Conservation (phyloP, 2,329 filamentous ascomycete species). For the Erysiphe pulchra region DNA sequence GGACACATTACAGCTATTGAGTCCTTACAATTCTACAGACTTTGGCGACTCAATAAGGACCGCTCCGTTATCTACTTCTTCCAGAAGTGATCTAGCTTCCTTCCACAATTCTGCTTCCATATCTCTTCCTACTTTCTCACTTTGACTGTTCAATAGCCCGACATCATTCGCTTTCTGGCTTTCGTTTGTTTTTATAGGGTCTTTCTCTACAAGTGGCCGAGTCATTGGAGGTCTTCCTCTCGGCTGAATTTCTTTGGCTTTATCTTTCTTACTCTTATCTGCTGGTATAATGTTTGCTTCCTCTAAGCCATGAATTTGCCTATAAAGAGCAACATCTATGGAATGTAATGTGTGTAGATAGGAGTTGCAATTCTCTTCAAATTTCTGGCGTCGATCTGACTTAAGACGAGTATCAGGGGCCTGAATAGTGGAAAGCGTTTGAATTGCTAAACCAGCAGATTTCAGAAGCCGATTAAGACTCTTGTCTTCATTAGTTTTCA, state of each 20-base stretch:
- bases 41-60: too few relatives aligned
- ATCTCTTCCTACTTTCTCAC: conserved; percentile 54
- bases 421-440: conserved; percentile 30
- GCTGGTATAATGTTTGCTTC: conserved; percentile 48
- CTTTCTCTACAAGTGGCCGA: conserved; percentile 1
- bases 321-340: conserved; percentile 47
- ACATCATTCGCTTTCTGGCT: conserved; percentile 41
- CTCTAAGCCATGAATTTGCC: conserved; percentile 56
- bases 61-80: conserved; percentile 9
- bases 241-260: background rate
- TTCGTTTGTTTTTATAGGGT: conserved; percentile 13
- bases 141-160: conserved; percentile 71
- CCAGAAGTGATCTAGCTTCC: conserved; percentile 29
- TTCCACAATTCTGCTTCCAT: conserved; percentile 66
- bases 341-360: conserved; percentile 52
- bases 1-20: too few relatives aligned
- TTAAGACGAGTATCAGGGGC: conserved; percentile 1
- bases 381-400: conserved; percentile 16
- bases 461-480: conserved; percentile 23
- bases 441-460: conserved; percentile 34
- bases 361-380: conserved; percentile 32
- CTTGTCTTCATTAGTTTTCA: conserved; percentile 3
- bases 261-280: conserved; percentile 9
- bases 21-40: too few relatives aligned
- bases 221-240: background rate